Base-by-base conservation (phyloP, 1,284 basidiomycete genomes). In the Hemileia vastatrix region DNA sequence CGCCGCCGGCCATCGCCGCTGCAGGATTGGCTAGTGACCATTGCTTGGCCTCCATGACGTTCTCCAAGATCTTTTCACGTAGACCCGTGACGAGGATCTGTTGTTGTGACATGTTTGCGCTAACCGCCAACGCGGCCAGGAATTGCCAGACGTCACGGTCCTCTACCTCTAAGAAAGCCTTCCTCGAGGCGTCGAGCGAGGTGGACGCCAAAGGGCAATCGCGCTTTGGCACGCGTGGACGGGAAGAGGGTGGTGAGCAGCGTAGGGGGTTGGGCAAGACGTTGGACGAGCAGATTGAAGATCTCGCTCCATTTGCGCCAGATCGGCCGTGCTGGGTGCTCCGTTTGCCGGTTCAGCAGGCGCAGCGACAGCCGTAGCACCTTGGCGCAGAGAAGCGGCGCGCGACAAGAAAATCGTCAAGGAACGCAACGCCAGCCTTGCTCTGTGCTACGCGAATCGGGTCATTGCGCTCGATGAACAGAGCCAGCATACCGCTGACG, bases 121-220 rank as follows among this genome's bases (percentile, higher is more conserved):
- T 89, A 52, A 94, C 81, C 1, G 92, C 92, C 53, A 97, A 79
- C 1, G 88, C 84, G 6, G 90, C 90, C 54, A 92, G 82, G 79
- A 93, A 88, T 75, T 89, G 86, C 90, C 89, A 94, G n/a, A 90
- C 87, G 18, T 86, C 88, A 78, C 87, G 88, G 77, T 97, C 93
- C 63, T 87, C 83, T 51, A 83, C 80, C 75, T 92, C 89, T 19
- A 82, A 72, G 47, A 79, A 76, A 9, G 66, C 31, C 45, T 18
- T 57, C 40, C 50, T 49, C 65, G 31, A 62, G 65, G 18, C 64
- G 64, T 8, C 4, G 58, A 80, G 67, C 71, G 80, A 80, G 15
- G 77, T 73, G n/a, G 76, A 77, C 76, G 2, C 81, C 82, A 64
- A 82, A 82, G 0, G 81, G 78, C 1, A 79, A 70, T 1, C 78